These are phyloP conservation scores for Ceratocystis destructans DNA, from an alignment of 2,329 filamentous ascomycete genomes.

Conservation along the genomic window DNA sequence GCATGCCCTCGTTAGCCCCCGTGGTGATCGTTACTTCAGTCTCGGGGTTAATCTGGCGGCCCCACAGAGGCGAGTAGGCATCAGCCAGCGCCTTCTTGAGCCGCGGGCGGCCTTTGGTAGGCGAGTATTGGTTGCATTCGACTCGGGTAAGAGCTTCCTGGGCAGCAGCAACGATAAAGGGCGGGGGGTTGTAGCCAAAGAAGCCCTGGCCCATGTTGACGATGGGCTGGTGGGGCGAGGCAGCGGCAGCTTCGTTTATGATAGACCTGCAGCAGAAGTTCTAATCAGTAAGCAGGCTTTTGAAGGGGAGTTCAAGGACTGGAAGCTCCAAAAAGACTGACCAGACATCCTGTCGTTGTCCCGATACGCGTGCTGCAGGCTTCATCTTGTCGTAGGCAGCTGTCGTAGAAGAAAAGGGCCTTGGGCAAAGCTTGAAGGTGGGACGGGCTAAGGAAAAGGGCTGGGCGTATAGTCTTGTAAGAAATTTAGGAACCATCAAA, in stretches of 20 bases:
- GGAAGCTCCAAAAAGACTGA: constrained; percentile 24
- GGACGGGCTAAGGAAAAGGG: background rate
- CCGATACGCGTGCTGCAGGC: constrained; percentile 37
- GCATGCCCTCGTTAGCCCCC: constrained; percentile 79
- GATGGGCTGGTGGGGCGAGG: constrained; percentile 49
- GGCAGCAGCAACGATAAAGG: constrained; percentile 81
- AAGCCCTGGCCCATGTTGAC: constrained; percentile 56
- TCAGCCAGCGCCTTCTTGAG: constrained; percentile 87
- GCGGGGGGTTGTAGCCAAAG: constrained; percentile 87
- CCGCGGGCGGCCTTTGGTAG: constrained; percentile 81
- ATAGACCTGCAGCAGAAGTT: constrained; percentile 39
- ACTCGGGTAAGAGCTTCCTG: constrained; percentile 80
- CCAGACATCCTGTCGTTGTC: constrained; percentile 41
- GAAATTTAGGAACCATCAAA: background rate
- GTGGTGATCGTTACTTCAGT: constrained; percentile 93
- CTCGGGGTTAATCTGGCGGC: constrained; percentile 66
- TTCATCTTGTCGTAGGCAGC: constrained; percentile 34
- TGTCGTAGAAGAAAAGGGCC: constrained; percentile 13
- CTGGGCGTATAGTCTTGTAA: background rate
- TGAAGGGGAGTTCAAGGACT: background rate
- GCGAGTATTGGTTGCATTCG: constrained; percentile 97
- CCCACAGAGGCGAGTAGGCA: constrained; percentile 83
- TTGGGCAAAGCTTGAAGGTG: background rate
- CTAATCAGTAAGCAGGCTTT: background rate
- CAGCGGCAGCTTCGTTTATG: constrained; percentile 51